Conservation (phyloP, 805 yeast genomes). For the Kodamaea hsintzibuensis region DNA sequence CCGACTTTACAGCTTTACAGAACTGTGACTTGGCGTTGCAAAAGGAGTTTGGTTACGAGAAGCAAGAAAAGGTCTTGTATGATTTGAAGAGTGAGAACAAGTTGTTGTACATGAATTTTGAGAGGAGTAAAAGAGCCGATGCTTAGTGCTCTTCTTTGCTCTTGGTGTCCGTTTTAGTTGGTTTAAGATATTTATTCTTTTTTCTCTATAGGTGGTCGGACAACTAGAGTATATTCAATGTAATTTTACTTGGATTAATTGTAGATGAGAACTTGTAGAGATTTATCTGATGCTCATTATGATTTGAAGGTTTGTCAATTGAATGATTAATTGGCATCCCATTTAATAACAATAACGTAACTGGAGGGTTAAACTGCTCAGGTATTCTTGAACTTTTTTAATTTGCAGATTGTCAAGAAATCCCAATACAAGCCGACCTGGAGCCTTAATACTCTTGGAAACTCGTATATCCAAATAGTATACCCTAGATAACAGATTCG, state of each 20-base stretch:
- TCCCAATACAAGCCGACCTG: too few relatives aligned
- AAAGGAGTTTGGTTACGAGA: conserved; percentile 49
- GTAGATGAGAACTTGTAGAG: background rate
- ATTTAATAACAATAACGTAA: too few relatives aligned
- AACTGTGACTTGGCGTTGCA: conserved; percentile 25
- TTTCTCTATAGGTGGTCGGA: conserved; percentile 18
- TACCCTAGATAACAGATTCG: background rate
- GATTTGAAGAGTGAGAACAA: conserved; percentile 71
- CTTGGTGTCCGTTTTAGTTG: conserved; percentile 13
- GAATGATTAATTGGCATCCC: too few relatives aligned
- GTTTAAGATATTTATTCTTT: conserved; percentile 15
- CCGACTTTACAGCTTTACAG: conserved; percentile 13
- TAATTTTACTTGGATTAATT: background rate
- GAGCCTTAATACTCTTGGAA: too few relatives aligned
- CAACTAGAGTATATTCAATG: background rate
- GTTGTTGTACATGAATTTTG: conserved; percentile 69
- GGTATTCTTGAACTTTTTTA: too few relatives aligned
- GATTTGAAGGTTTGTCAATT: too few relatives aligned
- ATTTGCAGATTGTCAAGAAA: too few relatives aligned
- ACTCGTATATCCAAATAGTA: too few relatives aligned
- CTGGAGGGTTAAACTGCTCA: too few relatives aligned
- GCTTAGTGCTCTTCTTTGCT: background rate
- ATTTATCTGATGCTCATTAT: too few relatives aligned
- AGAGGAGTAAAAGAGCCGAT: conserved; percentile 21
- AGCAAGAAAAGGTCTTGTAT: conserved; percentile 67